Percentiles rank a stretch among this genome's conserved stretches.
phyloP scores from a whole-genome alignment of 75 land plant genomes.

The Pinus taeda region DNA sequence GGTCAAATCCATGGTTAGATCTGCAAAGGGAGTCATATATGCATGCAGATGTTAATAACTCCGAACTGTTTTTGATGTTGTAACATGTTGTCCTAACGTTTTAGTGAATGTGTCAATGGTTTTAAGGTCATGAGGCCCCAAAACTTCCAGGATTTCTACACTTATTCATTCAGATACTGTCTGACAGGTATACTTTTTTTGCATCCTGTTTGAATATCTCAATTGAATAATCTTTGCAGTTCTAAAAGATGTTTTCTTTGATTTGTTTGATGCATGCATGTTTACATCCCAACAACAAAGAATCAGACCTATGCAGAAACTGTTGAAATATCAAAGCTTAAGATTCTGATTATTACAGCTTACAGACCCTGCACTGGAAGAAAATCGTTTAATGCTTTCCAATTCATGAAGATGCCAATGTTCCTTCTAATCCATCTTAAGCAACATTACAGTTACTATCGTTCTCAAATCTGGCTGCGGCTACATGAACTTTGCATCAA shows the following conservation, averaged over 20 bases:
- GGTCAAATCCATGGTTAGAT: not conserved
- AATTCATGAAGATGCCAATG: too few species aligned
- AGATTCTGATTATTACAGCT: too few species aligned
- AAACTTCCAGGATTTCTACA: conserved; percentile 68
- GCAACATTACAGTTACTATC: too few species aligned
- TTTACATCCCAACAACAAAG: too few species aligned
- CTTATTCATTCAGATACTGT: conserved; percentile 80
- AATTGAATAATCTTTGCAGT: not conserved
- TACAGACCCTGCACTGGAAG: too few species aligned
- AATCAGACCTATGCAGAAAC: too few species aligned
- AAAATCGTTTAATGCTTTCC: too few species aligned
- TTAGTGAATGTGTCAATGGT: not conserved
- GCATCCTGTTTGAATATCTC: not conserved
- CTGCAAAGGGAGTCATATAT: not conserved
- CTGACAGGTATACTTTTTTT: conserved; percentile 67
- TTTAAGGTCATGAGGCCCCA: conserved; percentile 59
- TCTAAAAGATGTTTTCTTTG: not conserved
- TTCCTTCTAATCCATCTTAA: too few species aligned
- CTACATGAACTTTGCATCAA: too few species aligned
- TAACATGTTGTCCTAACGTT: not conserved
- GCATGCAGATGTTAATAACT: not conserved
- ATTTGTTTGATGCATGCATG: not conserved
- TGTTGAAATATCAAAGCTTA: too few species aligned
- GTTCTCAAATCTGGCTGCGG: too few species aligned
- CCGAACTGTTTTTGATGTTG: not conserved